Percentiles rank a stretch among this genome's conserved stretches.
These are phyloP conservation scores for Claviceps spartinae DNA, from an alignment of 2,329 filamentous ascomycete species.

Conservation along the genomic window DNA sequence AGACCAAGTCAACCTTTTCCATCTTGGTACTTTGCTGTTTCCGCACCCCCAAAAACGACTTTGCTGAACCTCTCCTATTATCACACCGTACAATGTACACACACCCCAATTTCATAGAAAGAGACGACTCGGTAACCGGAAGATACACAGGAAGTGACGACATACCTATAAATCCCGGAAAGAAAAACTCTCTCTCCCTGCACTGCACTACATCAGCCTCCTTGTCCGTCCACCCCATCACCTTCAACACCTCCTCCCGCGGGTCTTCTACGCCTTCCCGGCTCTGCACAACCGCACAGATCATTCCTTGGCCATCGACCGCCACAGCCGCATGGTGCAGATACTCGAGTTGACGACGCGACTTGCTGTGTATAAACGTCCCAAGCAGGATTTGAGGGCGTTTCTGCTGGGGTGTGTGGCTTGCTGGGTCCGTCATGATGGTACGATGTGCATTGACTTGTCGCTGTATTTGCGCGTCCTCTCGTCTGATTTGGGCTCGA, in stretches of 20 bases:
- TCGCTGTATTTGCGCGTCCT: background rate
- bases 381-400: constrained; percentile 37
- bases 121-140: no score
- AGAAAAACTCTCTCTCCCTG: constrained; percentile 55
- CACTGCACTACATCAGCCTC: constrained; percentile 24
- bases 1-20: background rate
- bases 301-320: constrained; percentile 36
- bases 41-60: no score
- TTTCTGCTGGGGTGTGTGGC: constrained; percentile 7
- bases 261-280: constrained; percentile 18
- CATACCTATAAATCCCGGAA: constrained; percentile 68
- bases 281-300: constrained; percentile 31
- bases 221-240: constrained; percentile 30
- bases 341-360: constrained; percentile 34
- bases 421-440: constrained; percentile 2
- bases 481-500: background rate
- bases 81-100: no score
- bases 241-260: constrained; percentile 21
- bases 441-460: background rate
- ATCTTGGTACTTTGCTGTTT: no score
- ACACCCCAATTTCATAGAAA: no score
- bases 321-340: constrained; percentile 36
- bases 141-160: constrained; percentile 1
- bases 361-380: constrained; percentile 40
- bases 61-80: no score